Conservation (phyloP, 2,329 filamentous ascomycete species). For the Aspergillus jensenii region DNA sequence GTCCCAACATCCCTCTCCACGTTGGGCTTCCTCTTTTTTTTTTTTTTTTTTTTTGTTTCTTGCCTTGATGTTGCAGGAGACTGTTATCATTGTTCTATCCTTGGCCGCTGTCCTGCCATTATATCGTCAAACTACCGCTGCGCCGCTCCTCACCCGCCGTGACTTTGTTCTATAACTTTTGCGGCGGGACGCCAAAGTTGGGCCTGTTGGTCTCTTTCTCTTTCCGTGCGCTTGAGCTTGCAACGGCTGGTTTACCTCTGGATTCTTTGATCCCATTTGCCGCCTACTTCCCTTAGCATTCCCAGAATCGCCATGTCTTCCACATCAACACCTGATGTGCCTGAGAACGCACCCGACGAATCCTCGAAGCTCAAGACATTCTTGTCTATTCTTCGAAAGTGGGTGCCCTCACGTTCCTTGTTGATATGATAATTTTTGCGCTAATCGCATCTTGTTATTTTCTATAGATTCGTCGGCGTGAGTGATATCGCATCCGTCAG, state of each 20-base stretch:
- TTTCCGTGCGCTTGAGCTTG: not conserved
- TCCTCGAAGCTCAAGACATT: constrained; percentile 88
- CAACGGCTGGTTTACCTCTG: constrained; percentile 3
- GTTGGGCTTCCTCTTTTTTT: not conserved
- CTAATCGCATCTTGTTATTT: constrained; percentile 18
- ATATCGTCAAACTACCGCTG: not conserved
- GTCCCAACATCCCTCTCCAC: constrained; percentile 11
- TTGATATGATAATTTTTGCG: not conserved
- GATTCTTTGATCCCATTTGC: not conserved
- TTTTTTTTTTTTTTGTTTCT: not conserved
- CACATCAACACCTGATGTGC: constrained; percentile 25
- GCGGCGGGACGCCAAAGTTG: constrained; percentile 9
- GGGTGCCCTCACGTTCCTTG: constrained; percentile 20
- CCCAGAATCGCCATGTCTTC: constrained; percentile 29
- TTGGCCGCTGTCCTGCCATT: not conserved
- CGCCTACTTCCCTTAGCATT: not conserved
- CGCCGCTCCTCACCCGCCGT: not conserved
- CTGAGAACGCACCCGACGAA: constrained; percentile 68
- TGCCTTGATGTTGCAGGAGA: not conserved
- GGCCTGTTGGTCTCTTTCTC: not conserved
- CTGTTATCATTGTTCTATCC: not conserved
- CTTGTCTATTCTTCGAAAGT: constrained; percentile 84
- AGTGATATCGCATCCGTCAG: constrained; percentile 92
- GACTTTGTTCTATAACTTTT: not conserved
- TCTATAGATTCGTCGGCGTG: constrained; percentile 83